Conservation (phyloP, 192 early-diverging fungal species). For the Endogone sp. region DNA sequence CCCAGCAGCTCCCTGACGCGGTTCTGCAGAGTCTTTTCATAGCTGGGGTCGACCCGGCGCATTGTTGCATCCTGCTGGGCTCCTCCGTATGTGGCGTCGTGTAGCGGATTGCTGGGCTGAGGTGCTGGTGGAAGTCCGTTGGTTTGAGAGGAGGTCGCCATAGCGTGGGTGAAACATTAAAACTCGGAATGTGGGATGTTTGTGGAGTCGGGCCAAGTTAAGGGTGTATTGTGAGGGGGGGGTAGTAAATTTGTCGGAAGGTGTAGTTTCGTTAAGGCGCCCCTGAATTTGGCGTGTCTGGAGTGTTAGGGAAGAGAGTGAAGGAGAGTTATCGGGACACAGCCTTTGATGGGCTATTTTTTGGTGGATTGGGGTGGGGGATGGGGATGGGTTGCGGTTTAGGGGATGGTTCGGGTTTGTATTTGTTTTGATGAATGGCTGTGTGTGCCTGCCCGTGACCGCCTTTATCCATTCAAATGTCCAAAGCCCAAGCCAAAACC, state of each 20-base stretch:
- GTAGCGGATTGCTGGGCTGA: background rate
- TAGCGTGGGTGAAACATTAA: background rate
- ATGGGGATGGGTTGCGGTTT: background rate
- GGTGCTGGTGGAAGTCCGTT: background rate
- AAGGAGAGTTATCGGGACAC: no score
- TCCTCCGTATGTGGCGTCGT: background rate
- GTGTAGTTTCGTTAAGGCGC: no score
- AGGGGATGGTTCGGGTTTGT: no score
- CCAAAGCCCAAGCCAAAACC: no score
- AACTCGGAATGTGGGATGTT: background rate
- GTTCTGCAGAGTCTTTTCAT: slow-evolving; percentile 24
- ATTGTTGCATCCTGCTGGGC: background rate
- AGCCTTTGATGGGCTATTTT: no score
- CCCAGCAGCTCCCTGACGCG: slow-evolving; percentile 26
- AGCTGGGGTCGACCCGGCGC: slow-evolving; percentile 30
- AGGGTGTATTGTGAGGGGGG: no score
- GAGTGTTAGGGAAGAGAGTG: no score
- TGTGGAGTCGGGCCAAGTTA: no score
- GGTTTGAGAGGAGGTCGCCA: background rate
- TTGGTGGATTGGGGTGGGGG: background rate
- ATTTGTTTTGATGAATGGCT: no score
- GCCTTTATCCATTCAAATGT: no score
- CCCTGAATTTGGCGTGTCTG: background rate
- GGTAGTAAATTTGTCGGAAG: no score
- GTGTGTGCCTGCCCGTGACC: background rate